Conservation (phyloP, 352 stramenopile genomes). For the Halophytophthora polymorphica region DNA sequence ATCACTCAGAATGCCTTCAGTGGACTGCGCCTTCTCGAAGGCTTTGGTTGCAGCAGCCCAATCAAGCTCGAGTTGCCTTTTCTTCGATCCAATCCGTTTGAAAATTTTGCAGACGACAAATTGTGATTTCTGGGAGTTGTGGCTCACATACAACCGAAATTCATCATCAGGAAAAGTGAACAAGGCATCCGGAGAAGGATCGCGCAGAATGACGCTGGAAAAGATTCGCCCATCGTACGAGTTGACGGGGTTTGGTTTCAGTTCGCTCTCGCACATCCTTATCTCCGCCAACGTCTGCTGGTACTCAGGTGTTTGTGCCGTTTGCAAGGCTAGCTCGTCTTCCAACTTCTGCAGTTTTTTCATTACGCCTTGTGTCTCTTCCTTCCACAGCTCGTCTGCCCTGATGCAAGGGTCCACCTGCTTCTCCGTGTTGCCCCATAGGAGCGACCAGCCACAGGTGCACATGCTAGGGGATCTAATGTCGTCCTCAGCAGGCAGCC, state of each 20-base stretch:
- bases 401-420: constrained; percentile 20
- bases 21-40: constrained; percentile 24
- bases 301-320: constrained; percentile 17
- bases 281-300: constrained; percentile 14
- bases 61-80: constrained; percentile 22
- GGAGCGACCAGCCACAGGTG: neutral
- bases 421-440: constrained; percentile 26
- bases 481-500: constrained; percentile 4
- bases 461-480: constrained; percentile 8
- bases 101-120: constrained; percentile 51
- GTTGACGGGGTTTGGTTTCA: constrained; percentile 7
- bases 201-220: constrained; percentile 29
- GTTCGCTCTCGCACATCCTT: constrained; percentile 16
- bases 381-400: constrained; percentile 39
- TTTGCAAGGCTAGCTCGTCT: constrained; percentile 17
- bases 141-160: constrained; percentile 41
- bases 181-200: constrained; percentile 43
- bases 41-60: constrained; percentile 9
- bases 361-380: constrained; percentile 34
- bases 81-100: constrained; percentile 40
- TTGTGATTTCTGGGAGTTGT: constrained; percentile 9
- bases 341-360: constrained; percentile 23
- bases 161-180: constrained; percentile 41
- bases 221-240: constrained; percentile 35
- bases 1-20: constrained; percentile 28